Conservation (phyloP, 148 eudicot genomes). For the Drosera capensis region DNA sequence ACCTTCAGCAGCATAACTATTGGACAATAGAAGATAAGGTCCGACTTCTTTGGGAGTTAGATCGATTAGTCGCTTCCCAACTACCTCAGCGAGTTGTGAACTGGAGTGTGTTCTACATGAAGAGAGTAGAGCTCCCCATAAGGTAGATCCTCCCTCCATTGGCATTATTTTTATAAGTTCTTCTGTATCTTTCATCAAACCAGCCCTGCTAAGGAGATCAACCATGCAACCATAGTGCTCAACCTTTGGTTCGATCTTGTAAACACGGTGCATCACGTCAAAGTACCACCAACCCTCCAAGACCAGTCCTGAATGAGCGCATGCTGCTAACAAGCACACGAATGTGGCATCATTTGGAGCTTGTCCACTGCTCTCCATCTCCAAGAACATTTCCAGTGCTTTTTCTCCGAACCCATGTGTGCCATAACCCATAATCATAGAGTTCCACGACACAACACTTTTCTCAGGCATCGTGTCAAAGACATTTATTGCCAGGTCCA, state of each 20-base stretch:
- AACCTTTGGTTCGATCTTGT: slow-evolving; percentile 34
- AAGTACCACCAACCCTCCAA: slow-evolving; percentile 64
- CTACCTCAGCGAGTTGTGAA: slow-evolving; percentile 30
- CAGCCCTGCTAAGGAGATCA: slow-evolving; percentile 40
- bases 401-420: slow-evolving; percentile 32
- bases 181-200: slow-evolving; percentile 24
- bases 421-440: slow-evolving; percentile 55
- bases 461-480: slow-evolving; percentile 37
- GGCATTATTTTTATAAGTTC: slow-evolving; percentile 22
- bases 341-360: slow-evolving; percentile 39
- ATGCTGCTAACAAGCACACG: slow-evolving; percentile 31
- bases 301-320: slow-evolving; percentile 36
- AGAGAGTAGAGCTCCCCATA: slow-evolving; percentile 46
- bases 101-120: slow-evolving; percentile 35
- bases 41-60: slow-evolving; percentile 31
- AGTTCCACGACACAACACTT: slow-evolving; percentile 48
- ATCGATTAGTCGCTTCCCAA: slow-evolving; percentile 35
- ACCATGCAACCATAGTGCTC: slow-evolving; percentile 52
- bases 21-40: slow-evolving; percentile 33
- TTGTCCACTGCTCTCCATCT: slow-evolving; percentile 27
- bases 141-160: slow-evolving; percentile 21
- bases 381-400: slow-evolving; percentile 24
- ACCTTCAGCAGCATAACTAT: slow-evolving; percentile 39
- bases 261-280: slow-evolving; percentile 33
- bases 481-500: slow-evolving; percentile 30